Base-by-base conservation (phyloP, 1,284 basidiomycete genomes). In the Malassezia caprae region DNA sequence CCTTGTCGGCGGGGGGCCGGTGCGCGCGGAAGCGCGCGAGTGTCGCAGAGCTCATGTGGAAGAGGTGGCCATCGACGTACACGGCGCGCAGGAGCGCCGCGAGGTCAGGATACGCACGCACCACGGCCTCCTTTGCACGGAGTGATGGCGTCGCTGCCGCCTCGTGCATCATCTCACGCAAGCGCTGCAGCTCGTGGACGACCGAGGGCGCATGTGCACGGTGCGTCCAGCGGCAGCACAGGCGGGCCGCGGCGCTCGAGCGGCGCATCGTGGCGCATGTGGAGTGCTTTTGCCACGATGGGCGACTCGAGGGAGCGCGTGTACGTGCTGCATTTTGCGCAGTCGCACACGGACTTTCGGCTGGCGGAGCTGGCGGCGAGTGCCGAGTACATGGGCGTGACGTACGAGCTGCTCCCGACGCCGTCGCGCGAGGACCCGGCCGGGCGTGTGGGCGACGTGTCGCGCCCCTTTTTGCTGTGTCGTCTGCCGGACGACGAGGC, bases 401-500 rank as follows among this genome's bases (percentile, higher is more conserved):
- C 58, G 0, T 71, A 68, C 32, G 62, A 64, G 13, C 65, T 71
- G n/a, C 51, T 69, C 0, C 64, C 65, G 0, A 65, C 65, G 10
- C 68, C 67, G 1, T 48, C 51, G 31, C 42, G 48, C 21, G 24
- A 34, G 13, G 35, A 43, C 27, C 40, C 49, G 7, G 39, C 23
- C 8, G 35, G 26, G 7, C 23, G 27, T 1, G 45, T 56, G 8
- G 63, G 54, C 8, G 64, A 68, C 27, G 44, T 59, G 39, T 51
- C 54, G 41, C 61, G 67, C 26, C 65, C 65, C 0, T 71, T 65
- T 32, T 53, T 58, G 28, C 58, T 70, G 12, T 65, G 63, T 24
- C 56, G 63, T 24, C 55, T 72, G 21, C 62, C 68, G 24, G 51
- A 46, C 49, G 68, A 72, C 41, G 82, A 84, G 39, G 82, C 91